These are phyloP conservation scores for Saccharomyces jurei DNA, from an alignment of 805 yeast genomes.

Conservation along the genomic window DNA sequence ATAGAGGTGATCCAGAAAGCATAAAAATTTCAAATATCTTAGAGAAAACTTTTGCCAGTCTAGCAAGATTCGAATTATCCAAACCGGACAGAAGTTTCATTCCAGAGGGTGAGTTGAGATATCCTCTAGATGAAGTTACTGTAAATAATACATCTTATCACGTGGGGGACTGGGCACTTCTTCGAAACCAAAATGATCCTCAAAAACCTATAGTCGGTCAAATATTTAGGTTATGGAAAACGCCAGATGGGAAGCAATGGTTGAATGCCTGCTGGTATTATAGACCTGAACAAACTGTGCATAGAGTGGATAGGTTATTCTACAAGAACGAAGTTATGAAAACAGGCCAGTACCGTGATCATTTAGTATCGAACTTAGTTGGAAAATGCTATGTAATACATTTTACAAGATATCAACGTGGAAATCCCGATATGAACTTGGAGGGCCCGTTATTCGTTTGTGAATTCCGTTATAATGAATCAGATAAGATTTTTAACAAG, in stretches of 20 bases:
- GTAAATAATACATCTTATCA: constrained; percentile 64
- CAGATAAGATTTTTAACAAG: constrained; percentile 82
- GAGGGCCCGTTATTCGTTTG: constrained; percentile 88
- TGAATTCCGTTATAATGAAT: constrained; percentile 89
- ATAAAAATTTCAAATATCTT: constrained; percentile 54
- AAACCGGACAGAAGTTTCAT: constrained; percentile 77
- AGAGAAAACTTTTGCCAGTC: constrained; percentile 50
- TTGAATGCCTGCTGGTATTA: constrained; percentile 96
- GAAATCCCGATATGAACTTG: constrained; percentile 75
- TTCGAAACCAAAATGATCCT: constrained; percentile 80
- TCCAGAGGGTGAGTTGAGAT: constrained; percentile 52
- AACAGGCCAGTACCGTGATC: constrained; percentile 95
- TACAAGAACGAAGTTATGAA: constrained; percentile 93
- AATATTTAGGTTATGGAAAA: constrained; percentile 86
- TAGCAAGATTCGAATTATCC: constrained; percentile 60
- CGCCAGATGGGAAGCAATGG: constrained; percentile 71
- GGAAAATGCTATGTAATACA: constrained; percentile 94
- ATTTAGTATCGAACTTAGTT: constrained; percentile 74
- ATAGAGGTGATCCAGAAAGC: constrained; percentile 49
- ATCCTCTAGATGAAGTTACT: constrained; percentile 72
- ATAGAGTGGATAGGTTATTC: constrained; percentile 79
- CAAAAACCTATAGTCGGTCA: constrained; percentile 90
- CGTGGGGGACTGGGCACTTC: constrained; percentile 93
- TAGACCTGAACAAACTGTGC: constrained; percentile 96
- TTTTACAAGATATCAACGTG: constrained; percentile 89